Conservation (phyloP, 2,329 filamentous ascomycete species). For the Penicillium hordei region DNA sequence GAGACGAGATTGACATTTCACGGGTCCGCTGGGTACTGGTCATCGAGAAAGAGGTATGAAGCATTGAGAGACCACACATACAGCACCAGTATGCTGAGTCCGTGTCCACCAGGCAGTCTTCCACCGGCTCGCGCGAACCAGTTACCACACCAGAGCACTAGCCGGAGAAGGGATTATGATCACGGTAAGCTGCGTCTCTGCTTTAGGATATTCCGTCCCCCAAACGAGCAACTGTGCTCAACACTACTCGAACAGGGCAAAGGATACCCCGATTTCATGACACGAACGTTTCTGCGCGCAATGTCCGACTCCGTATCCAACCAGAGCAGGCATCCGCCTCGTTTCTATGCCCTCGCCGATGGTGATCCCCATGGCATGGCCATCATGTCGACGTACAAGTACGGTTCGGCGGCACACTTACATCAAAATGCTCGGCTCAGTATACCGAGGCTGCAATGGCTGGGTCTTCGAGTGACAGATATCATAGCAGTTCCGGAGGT, state of each 20-base stretch:
- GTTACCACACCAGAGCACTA: slow-evolving; percentile 45
- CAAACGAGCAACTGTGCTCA: not conserved
- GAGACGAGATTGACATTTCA: slow-evolving; percentile 47
- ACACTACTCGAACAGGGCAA: slow-evolving; percentile 50
- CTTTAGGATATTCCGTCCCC: no score
- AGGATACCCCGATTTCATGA: slow-evolving; percentile 63
- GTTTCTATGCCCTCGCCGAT: slow-evolving; percentile 58
- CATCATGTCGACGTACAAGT: slow-evolving; percentile 63
- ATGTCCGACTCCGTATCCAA: slow-evolving; percentile 39
- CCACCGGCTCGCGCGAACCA: slow-evolving; percentile 53
- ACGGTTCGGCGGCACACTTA: slow-evolving; percentile 57
- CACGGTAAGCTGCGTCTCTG: slow-evolving; percentile 47
- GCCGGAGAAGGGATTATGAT: slow-evolving; percentile 54
- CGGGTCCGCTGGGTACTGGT: slow-evolving; percentile 59
- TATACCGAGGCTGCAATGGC: slow-evolving; percentile 53
- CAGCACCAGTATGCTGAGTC: not conserved
- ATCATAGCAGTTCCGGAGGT: slow-evolving; percentile 31
- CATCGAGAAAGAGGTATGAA: slow-evolving; percentile 62
- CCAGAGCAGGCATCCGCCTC: slow-evolving; percentile 29
- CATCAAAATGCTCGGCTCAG: slow-evolving; percentile 53
- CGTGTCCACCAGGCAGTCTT: slow-evolving; percentile 55
- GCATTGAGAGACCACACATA: not conserved
- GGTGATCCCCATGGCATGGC: slow-evolving; percentile 63
- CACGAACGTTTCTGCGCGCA: slow-evolving; percentile 54
- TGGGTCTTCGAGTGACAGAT: slow-evolving; percentile 55